phyloP scores from a whole-genome alignment of 2,329 filamentous ascomycete species.

The Exserohilum rostratum region DNA sequence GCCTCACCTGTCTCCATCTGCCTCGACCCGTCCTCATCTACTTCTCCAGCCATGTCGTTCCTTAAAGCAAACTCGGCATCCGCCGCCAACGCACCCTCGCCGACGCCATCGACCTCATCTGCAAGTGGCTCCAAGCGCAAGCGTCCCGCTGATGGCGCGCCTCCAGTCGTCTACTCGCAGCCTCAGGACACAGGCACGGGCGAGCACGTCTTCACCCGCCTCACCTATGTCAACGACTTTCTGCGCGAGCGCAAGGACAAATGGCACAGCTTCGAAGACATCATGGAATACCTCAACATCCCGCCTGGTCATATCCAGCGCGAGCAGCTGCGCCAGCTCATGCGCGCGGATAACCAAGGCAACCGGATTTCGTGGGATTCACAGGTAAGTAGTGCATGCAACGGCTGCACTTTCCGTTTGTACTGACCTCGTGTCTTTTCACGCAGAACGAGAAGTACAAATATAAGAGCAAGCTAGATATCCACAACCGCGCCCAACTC shows the following conservation, averaged over 20 bases:
- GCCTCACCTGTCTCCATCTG: background rate
- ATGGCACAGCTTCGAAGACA: conserved; percentile 73
- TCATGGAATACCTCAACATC: conserved; percentile 80
- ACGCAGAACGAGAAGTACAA: conserved; percentile 70
- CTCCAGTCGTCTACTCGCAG: conserved; percentile 70
- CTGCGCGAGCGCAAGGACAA: conserved; percentile 63
- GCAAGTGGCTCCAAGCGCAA: conserved; percentile 59
- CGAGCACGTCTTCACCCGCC: conserved; percentile 81
- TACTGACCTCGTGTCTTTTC: background rate
- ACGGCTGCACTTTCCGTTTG: background rate
- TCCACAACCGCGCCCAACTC: conserved; percentile 77
- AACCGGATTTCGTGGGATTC: conserved; percentile 66
- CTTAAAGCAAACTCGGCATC: conserved; percentile 39
- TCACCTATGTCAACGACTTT: conserved; percentile 79
- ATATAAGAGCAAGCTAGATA: conserved; percentile 83
- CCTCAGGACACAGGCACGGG: conserved; percentile 77
- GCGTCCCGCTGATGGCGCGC: conserved; percentile 57
- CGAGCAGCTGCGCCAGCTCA: conserved; percentile 66
- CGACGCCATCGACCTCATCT: conserved; percentile 57
- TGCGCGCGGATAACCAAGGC: conserved; percentile 63
- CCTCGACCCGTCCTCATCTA: conserved; percentile 1
- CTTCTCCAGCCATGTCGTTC: conserved; percentile 40
- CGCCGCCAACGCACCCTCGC: conserved; percentile 63
- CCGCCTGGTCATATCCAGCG: conserved; percentile 65
- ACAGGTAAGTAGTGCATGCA: conserved; percentile 13